A percentile compares a stretch with the other conserved stretches of the same genome.
Evolutionary conservation across 2,329 filamentous ascomycete genomes (phyloP).

Genomic region (Fusarium torreyae): DNA sequence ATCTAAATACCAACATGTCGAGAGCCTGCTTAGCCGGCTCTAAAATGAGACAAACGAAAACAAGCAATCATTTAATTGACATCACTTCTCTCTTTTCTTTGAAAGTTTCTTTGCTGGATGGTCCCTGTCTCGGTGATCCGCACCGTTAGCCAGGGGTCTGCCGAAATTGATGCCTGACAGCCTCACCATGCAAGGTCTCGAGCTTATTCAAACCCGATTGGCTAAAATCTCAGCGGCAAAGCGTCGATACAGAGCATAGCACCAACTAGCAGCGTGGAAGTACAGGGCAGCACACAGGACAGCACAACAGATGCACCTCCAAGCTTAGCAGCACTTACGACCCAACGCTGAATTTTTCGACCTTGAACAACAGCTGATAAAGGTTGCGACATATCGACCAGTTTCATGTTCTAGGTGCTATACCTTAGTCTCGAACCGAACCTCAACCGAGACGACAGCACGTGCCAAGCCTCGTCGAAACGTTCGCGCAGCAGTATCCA

Average conservation of each 20-base stretch:
- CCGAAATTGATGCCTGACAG: conserved; percentile 50
- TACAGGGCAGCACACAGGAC: conserved; percentile 43
- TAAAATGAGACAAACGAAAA: background rate
- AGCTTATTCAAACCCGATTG: conserved; percentile 46
- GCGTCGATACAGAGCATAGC: conserved; percentile 35
- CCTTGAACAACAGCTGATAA: conserved; percentile 11
- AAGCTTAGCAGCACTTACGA: conserved; percentile 35
- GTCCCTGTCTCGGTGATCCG: conserved; percentile 9
- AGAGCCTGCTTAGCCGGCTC: background rate
- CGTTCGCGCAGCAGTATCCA: conserved; percentile 33
- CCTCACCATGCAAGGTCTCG: conserved; percentile 33
- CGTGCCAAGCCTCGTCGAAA: conserved; percentile 33
- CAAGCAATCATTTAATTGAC: background rate
- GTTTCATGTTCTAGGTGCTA: background rate
- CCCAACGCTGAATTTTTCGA: conserved; percentile 15
- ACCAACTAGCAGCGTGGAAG: conserved; percentile 37
- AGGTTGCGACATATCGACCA: conserved; percentile 19
- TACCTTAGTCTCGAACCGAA: background rate
- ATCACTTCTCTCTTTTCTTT: background rate
- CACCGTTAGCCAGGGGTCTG: conserved; percentile 34
- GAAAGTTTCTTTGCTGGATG: background rate
- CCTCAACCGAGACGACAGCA: conserved; percentile 20
- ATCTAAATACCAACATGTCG: background rate
- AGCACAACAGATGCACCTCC: conserved; percentile 39
- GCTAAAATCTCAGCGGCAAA: conserved; percentile 47